Conservation (phyloP, 2,329 filamentous ascomycete species). For the Aspergillus pseudoviridinutans region DNA sequence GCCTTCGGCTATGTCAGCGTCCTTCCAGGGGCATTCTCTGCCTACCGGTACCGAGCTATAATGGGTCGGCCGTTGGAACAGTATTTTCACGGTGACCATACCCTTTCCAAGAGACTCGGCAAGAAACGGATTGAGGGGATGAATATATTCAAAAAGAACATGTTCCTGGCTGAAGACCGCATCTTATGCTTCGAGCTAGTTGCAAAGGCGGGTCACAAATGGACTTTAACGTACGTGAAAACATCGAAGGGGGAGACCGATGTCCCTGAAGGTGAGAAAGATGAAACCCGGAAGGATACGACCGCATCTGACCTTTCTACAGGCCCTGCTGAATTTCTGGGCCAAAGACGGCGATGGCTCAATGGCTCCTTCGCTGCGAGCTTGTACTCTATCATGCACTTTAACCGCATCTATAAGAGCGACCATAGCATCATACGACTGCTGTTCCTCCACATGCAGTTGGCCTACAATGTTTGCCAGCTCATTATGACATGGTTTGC, state of each 20-base stretch:
- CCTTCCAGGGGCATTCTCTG: slow-evolving; percentile 97
- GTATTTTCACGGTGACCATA: slow-evolving; percentile 99
- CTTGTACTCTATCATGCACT: slow-evolving; percentile 97
- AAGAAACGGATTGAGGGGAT: slow-evolving; percentile 99
- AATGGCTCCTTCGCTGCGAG: slow-evolving; percentile 98
- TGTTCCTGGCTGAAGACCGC: slow-evolving; percentile 99
- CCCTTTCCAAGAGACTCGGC: slow-evolving; percentile 86
- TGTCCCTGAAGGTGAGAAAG: slow-evolving; percentile 76
- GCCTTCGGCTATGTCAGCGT: slow-evolving; percentile 98
- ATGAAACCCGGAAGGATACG: too few species aligned
- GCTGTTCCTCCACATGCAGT: slow-evolving; percentile 97
- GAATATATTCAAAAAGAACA: slow-evolving; percentile 99
- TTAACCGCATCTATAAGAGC: slow-evolving; percentile 96
- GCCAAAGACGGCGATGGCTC: slow-evolving; percentile 95
- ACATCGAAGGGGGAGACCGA: slow-evolving; percentile 98
- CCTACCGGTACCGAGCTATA: slow-evolving; percentile 95
- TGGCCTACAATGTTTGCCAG: slow-evolving; percentile 89
- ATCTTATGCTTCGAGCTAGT: slow-evolving; percentile 99
- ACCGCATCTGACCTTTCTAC: too few species aligned
- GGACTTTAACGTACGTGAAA: slow-evolving; percentile 98
- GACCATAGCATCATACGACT: slow-evolving; percentile 97
- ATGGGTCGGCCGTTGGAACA: slow-evolving; percentile 96
- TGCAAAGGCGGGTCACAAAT: slow-evolving; percentile 97
- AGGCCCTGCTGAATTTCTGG: slow-evolving; percentile 80
- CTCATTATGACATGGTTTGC: slow-evolving; percentile 89